A percentile compares a stretch with the other conserved stretches of the same genome.
Conservation (phyloP, 768 basidiomycete species). For the Zangia roseola region DNA sequence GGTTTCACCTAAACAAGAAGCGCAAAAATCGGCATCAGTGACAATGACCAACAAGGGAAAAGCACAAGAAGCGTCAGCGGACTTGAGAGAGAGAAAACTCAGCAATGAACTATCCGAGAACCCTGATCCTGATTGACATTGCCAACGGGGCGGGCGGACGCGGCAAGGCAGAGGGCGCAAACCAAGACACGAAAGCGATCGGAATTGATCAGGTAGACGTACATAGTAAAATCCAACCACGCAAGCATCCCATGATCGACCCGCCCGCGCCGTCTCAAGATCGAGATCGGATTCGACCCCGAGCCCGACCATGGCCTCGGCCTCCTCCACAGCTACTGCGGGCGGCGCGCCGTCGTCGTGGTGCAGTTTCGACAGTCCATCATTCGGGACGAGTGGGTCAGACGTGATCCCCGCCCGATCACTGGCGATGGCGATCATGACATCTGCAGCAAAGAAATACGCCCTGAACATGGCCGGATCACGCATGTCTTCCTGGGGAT, state of each 20-base stretch:
- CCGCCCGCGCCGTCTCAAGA: slow-evolving; percentile 46
- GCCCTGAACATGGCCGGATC: slow-evolving; percentile 56
- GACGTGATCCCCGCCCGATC: slow-evolving; percentile 7
- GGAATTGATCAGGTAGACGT: slow-evolving; percentile 22
- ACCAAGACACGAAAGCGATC: not conserved
- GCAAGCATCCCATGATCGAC: slow-evolving; percentile 63
- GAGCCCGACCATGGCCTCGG: slow-evolving; percentile 2
- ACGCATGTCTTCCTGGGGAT: slow-evolving; percentile 75
- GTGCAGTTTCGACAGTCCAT: too few species aligned
- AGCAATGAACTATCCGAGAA: too few species aligned
- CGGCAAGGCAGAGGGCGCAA: not conserved
- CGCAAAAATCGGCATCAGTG: slow-evolving; percentile 1
- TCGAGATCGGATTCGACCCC: slow-evolving; percentile 24
- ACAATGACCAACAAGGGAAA: not conserved
- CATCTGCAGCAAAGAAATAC: slow-evolving; percentile 79
- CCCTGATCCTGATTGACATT: too few species aligned
- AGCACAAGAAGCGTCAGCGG: too few species aligned
- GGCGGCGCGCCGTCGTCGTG: not conserved
- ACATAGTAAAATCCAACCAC: slow-evolving; percentile 82
- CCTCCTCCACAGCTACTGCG: slow-evolving; percentile 6
- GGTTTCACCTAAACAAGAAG: slow-evolving; percentile 59
- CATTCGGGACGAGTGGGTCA: not conserved
- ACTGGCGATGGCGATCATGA: slow-evolving; percentile 60
- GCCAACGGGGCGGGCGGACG: too few species aligned
- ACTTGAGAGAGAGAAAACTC: too few species aligned